Percentiles rank a stretch among this genome's conserved stretches.
Evolutionary conservation across 2,329 filamentous ascomycete species (phyloP).

Genomic region (Trichoderma guizhouense): DNA sequence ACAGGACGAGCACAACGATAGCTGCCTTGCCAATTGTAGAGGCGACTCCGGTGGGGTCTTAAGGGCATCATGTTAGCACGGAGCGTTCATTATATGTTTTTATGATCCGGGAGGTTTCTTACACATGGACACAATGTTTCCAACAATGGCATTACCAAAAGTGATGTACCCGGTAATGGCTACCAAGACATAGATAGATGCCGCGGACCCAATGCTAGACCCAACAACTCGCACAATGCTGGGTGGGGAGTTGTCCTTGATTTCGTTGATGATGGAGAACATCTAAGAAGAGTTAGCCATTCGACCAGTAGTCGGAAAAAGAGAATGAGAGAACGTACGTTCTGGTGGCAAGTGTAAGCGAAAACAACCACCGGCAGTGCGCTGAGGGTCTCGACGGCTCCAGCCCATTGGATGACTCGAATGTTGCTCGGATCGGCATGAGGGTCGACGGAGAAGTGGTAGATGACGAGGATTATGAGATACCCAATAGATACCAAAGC

Average conservation of each 20-base stretch:
- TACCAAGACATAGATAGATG: conserved; percentile 81
- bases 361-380: conserved; percentile 95
- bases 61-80: conserved; percentile 22
- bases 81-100: background rate
- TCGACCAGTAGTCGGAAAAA: conserved; percentile 18
- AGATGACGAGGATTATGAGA: conserved; percentile 86
- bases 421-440: conserved; percentile 71
- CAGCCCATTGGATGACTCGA: conserved; percentile 73
- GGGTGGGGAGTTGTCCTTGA: conserved; percentile 73
- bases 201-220: conserved; percentile 84
- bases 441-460: conserved; percentile 82
- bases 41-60: conserved; percentile 52
- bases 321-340: conserved; percentile 53
- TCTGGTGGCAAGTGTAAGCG: conserved; percentile 99
- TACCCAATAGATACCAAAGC: conserved; percentile 93
- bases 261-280: conserved; percentile 98
- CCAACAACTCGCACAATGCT: conserved; percentile 74
- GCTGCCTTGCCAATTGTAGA: conserved; percentile 93
- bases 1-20: conserved; percentile 93
- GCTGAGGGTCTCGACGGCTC: conserved; percentile 73
- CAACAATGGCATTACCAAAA: conserved; percentile 83
- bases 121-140: conserved; percentile 95
- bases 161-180: conserved; percentile 94
- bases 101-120: conserved; percentile 33
- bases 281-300: conserved; percentile 56